These are phyloP conservation scores for Candida tibetensis DNA, from an alignment of 805 yeast genomes.

Conservation along the genomic window DNA sequence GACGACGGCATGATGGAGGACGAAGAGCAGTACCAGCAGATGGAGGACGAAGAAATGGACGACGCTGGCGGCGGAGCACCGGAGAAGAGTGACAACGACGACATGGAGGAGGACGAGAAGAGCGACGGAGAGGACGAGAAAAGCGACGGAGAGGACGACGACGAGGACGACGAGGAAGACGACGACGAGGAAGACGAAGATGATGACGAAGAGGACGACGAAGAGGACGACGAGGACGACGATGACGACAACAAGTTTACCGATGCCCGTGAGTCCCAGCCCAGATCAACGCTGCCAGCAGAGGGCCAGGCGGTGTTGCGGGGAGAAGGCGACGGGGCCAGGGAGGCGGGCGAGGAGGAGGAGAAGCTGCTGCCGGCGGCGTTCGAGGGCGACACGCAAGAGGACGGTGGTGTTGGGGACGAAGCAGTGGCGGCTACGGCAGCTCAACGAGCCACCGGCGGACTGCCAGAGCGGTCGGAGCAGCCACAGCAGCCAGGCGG, in stretches of 20 bases:
- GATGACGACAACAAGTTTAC: conserved; percentile 14
- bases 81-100: conserved; percentile 24
- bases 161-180: conserved; percentile 16
- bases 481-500: too few relatives aligned
- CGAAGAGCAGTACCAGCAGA: conserved; percentile 6
- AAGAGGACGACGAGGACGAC: conserved; percentile 15
- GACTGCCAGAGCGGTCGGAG: neutral
- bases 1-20: conserved; percentile 18
- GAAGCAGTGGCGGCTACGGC: too few relatives aligned
- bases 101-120: conserved; percentile 22
- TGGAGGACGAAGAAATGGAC: conserved; percentile 14
- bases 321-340: conserved; percentile 14
- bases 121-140: conserved; percentile 19
- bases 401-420: neutral
- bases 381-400: neutral
- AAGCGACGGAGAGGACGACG: conserved; percentile 12
- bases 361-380: conserved; percentile 2
- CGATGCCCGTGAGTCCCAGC: conserved; percentile 8
- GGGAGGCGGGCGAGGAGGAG: conserved; percentile 11
- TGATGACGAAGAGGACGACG: conserved; percentile 12
- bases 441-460: too few relatives aligned
- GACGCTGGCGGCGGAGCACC: conserved; percentile 23
- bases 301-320: conserved; percentile 19
- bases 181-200: conserved; percentile 15
- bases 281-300: conserved; percentile 12